phyloP scores from a whole-genome alignment of 2,329 filamentous ascomycete species.

The Emergomyces orientalis region DNA sequence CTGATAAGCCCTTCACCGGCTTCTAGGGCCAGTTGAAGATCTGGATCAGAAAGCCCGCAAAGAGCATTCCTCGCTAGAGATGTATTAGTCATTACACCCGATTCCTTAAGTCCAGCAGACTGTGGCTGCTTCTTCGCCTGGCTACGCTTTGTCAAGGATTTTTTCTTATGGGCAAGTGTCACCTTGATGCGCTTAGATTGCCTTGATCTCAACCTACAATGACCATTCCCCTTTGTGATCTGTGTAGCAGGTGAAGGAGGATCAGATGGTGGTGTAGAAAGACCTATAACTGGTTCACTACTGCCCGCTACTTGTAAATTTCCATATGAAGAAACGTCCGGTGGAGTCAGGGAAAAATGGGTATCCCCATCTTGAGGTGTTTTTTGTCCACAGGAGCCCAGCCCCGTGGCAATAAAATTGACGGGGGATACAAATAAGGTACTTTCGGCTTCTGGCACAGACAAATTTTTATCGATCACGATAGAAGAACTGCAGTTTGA shows the following conservation, averaged over 20 bases:
- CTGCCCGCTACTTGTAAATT: not conserved
- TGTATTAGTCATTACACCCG: conserved; percentile 1
- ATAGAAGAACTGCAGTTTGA: not conserved
- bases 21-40: conserved; percentile 4
- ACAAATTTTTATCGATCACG: not conserved
- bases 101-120: not conserved
- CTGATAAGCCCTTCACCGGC: conserved; percentile 4
- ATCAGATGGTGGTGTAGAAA: conserved; percentile 4
- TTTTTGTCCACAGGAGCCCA: not conserved
- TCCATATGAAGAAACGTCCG: not conserved
- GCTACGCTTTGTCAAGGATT: conserved; percentile 4
- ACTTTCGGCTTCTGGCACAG: not conserved
- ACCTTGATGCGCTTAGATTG: conserved; percentile 5
- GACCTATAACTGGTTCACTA: not conserved
- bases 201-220: conserved; percentile 1
- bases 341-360: not conserved
- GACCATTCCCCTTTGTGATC: not conserved
- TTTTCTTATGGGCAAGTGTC: conserved; percentile 1
- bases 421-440: not conserved
- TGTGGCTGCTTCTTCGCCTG: not conserved
- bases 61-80: conserved; percentile 5
- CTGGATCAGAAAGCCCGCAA: conserved; percentile 2
- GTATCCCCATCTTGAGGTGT: not conserved
- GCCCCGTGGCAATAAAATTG: not conserved
- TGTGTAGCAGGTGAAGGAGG: conserved; percentile 5